Conservation (phyloP, 768 basidiomycete genomes). For the Hericium coralloides region DNA sequence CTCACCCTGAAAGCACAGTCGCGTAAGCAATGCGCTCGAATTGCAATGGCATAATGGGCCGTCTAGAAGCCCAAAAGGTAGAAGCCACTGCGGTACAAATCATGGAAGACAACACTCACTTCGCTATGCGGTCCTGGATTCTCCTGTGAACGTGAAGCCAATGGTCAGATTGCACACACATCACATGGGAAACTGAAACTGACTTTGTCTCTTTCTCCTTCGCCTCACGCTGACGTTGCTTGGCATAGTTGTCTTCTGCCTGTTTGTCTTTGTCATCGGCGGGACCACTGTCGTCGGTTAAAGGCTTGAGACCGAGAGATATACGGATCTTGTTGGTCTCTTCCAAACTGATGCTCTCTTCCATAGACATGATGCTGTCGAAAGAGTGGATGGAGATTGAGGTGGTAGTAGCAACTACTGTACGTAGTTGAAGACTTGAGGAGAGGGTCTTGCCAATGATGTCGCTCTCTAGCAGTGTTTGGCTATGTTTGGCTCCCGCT, state of each 20-base stretch:
- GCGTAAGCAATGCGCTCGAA: constrained; percentile 34
- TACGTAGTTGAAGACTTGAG: neutral
- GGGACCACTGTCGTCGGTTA: constrained; percentile 71
- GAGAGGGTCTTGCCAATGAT: neutral
- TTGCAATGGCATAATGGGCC: constrained; percentile 19
- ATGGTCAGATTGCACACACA: constrained; percentile 11
- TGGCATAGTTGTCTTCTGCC: constrained; percentile 83
- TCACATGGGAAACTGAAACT: constrained; percentile 6
- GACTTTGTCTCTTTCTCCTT: constrained; percentile 69
- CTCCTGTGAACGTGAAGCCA: constrained; percentile 35
- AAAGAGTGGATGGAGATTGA: neutral
- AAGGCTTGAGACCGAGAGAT: constrained; percentile 86
- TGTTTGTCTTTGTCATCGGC: constrained; percentile 69
- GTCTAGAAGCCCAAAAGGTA: constrained; percentile 23
- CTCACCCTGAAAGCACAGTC: constrained; percentile 54
- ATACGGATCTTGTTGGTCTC: constrained; percentile 96
- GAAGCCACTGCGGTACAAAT: constrained; percentile 17
- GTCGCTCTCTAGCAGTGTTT: neutral
- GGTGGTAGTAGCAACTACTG: neutral
- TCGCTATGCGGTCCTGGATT: constrained; percentile 70
- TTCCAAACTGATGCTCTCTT: constrained; percentile 84
- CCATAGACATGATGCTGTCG: constrained; percentile 37
- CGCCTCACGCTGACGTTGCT: constrained; percentile 55
- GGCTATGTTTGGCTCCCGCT: neutral
- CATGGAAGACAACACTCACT: constrained; percentile 54